phyloP scores from a whole-genome alignment of 129 eudicot species.

The Rutidosis leptorrhynchoides region DNA sequence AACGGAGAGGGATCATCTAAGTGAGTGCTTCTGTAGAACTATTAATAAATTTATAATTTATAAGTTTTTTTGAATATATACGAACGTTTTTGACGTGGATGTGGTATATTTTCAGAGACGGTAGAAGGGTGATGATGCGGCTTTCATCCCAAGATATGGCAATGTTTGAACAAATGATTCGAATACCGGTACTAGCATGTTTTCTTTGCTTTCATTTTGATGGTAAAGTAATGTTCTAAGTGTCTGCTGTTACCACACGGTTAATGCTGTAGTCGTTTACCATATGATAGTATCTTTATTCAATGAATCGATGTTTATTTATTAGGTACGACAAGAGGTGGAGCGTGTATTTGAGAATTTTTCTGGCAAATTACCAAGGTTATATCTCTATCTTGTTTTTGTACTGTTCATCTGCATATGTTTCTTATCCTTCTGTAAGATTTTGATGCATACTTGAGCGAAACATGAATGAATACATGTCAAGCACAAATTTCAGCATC shows the following conservation, averaged over 20 bases:
- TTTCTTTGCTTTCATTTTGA: constrained; percentile 7
- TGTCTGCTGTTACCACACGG: not conserved
- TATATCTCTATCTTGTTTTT: not conserved
- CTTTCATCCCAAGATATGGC: constrained; percentile 38
- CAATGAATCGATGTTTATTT: not conserved
- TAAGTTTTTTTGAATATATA: not conserved
- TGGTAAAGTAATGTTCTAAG: no score
- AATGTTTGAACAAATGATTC: constrained; percentile 55
- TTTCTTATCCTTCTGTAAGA: no score
- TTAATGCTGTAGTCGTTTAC: not conserved
- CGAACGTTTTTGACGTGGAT: constrained; percentile 20
- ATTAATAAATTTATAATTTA: not conserved
- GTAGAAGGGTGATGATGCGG: constrained; percentile 33
- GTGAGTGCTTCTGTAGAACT: constrained; percentile 32
- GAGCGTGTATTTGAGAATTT: constrained; percentile 26
- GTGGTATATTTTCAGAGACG: constrained; percentile 35
- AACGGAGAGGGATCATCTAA: constrained; percentile 33
- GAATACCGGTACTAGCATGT: constrained; percentile 42
- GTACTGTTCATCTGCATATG: not conserved
- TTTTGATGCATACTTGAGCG: not conserved
- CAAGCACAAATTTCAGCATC: not conserved
- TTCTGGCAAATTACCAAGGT: constrained; percentile 47
- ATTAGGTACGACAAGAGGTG: constrained; percentile 66
- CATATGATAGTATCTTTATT: constrained; percentile 2
- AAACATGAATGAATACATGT: not conserved